These are phyloP conservation scores for Teratosphaeria nubilosa DNA, from an alignment of 2,329 filamentous ascomycete species.

Conservation along the genomic window DNA sequence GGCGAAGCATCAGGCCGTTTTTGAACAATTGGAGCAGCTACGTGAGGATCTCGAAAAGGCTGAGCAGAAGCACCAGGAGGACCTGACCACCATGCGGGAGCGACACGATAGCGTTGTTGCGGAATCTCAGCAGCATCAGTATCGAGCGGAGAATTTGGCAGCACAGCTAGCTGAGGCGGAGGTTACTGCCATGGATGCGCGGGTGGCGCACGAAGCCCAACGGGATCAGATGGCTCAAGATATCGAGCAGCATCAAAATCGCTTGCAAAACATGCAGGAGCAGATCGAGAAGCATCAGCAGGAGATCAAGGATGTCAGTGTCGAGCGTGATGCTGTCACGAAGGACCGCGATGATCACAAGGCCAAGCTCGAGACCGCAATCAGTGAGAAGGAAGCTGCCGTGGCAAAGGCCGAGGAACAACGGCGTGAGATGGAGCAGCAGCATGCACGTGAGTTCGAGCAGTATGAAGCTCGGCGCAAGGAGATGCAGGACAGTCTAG, in stretches of 20 bases:
- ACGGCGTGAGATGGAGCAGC: not conserved
- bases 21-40: not conserved
- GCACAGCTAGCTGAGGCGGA: constrained; percentile 9
- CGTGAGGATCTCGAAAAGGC: constrained; percentile 5
- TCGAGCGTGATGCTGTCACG: constrained; percentile 5
- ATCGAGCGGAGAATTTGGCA: constrained; percentile 4
- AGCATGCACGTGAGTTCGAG: not conserved
- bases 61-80: constrained; percentile 4
- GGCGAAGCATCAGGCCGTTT: not conserved
- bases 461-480: not conserved
- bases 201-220: constrained; percentile 3
- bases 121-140: constrained; percentile 5
- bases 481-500: not conserved
- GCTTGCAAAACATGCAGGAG: constrained; percentile 6
- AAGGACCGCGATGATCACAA: constrained; percentile 7
- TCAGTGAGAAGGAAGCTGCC: constrained; percentile 3
- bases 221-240: constrained; percentile 6
- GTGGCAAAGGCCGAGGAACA: constrained; percentile 1
- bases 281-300: constrained; percentile 5
- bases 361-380: constrained; percentile 3
- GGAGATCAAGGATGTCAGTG: constrained; percentile 3
- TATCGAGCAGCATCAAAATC: constrained; percentile 8
- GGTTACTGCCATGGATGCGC: constrained; percentile 1
- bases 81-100: constrained; percentile 9
- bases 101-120: constrained; percentile 5